These are phyloP conservation scores for Phaeolepiota aurea DNA, from an alignment of 768 basidiomycete genomes.

Conservation along the genomic window DNA sequence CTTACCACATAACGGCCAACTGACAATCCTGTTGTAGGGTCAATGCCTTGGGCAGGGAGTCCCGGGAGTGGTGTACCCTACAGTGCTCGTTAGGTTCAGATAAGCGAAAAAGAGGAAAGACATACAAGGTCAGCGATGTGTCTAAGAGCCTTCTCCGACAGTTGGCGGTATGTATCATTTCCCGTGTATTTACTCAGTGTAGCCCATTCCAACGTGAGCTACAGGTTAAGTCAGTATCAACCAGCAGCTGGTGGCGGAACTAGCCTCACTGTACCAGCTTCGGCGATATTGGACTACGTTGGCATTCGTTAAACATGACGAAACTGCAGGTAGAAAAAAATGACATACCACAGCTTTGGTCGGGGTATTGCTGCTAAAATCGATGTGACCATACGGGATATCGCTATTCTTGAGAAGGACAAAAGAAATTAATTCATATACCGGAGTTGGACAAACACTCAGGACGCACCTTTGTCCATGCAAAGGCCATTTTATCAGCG, in stretches of 20 bases:
- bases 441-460: not conserved
- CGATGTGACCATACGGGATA: conserved; percentile 30
- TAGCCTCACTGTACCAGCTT: conserved; percentile 48
- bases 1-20: conserved; percentile 22
- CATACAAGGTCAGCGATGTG: conserved; percentile 34
- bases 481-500: conserved; percentile 54
- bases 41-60: conserved; percentile 43
- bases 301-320: not conserved
- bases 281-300: conserved; percentile 41
- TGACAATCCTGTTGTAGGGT: conserved; percentile 37
- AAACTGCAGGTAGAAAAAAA: not conserved
- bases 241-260: not conserved
- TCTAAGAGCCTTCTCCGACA: conserved; percentile 37
- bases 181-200: conserved; percentile 35
- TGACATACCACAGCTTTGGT: conserved; percentile 17
- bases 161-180: conserved; percentile 39
- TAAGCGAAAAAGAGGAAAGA: not conserved
- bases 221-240: too few relatives aligned
- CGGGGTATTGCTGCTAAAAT: conserved; percentile 38
- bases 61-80: conserved; percentile 27
- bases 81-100: conserved; percentile 5
- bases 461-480: conserved; percentile 45
- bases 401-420: conserved; percentile 23
- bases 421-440: too few relatives aligned
- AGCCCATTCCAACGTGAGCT: conserved; percentile 44